Base-by-base conservation (phyloP, 345 rosid species). In the Cardamine chenopodiifolia region DNA sequence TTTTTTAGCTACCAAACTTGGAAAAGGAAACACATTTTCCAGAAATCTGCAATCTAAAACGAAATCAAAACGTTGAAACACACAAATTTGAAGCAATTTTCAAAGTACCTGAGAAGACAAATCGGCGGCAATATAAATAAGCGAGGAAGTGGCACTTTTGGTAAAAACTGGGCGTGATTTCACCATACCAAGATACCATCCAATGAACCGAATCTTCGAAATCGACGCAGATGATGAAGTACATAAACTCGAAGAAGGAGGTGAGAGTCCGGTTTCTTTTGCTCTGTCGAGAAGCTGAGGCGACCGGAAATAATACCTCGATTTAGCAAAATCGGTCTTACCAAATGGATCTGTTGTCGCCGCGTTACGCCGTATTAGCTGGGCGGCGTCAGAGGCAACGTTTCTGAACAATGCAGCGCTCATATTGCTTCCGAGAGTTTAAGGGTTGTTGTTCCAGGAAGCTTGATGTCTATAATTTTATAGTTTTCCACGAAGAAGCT, bases 131-230 rank as follows among this genome's bases (percentile, higher is more conserved):
- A 75, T 74, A 75, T 91, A 94, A 64, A 90, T 87, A 57, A 87
- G 77, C 4, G 92, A 78, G 20, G 81, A 79, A 0, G 97, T 88
- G 62, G 82, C 64, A 57, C 95, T 86, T 81, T 94, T 94, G 3
- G 97, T 90, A 19, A 90, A 48, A 79, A 94, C 73, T 8, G 98
- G 97, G 31, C 95, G 68, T 2, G 97, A 84, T 80, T 91, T 88
- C 0, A 94, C 80, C 97, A 90, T 85, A 17, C 83, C 90, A 82
- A 94, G 79, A 72, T 94, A 90, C 98, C 97, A 91, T 0, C 87
- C 85, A 12, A 91, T 79, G 56, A 94, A 82, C 18, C 88, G 86
- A 12, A 82, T 42, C 4, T 40, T 62, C 20, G 66, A 39, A 39
- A 61, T 39, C 74, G 75, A 80, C 25, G 74, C 28, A 49, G 72